phyloP scores from a whole-genome alignment of 2,329 filamentous ascomycete genomes.

The Alternaria sp. region DNA sequence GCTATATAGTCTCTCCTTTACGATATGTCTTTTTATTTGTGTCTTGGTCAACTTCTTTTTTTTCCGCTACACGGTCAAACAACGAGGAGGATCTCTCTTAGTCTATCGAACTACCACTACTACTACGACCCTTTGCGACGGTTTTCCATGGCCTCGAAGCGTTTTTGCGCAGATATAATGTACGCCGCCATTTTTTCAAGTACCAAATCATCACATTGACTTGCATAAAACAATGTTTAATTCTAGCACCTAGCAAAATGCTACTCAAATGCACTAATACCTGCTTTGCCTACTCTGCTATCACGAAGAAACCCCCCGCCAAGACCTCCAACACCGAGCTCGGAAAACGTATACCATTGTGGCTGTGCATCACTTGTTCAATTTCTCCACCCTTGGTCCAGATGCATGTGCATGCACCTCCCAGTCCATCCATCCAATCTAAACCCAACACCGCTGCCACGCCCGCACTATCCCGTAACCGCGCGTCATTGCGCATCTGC shows the following conservation, averaged over 20 bases:
- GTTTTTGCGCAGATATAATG: slow-evolving; percentile 9
- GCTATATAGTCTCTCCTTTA: slow-evolving; percentile 16
- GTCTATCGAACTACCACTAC: neutral
- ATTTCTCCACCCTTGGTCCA: too few species aligned
- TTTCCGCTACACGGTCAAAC: neutral
- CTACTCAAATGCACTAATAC: neutral
- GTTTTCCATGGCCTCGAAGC: slow-evolving; percentile 5
- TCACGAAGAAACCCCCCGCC: too few species aligned
- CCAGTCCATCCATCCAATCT: too few species aligned
- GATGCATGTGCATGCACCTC: too few species aligned
- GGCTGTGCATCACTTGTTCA: too few species aligned
- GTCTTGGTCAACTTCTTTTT: slow-evolving; percentile 1
- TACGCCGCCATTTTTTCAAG: slow-evolving; percentile 1
- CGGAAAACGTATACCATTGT: too few species aligned
- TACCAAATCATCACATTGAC: slow-evolving; percentile 3
- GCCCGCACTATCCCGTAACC: too few species aligned
- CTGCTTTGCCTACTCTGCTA: too few species aligned
- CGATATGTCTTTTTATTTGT: slow-evolving; percentile 8
- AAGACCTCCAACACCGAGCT: too few species aligned
- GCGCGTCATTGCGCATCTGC: too few species aligned
- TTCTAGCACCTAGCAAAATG: too few species aligned
- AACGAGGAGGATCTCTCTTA: slow-evolving; percentile 5
- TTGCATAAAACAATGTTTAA: neutral
- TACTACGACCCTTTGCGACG: slow-evolving; percentile 5
- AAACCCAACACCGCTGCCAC: too few species aligned